phyloP scores from a whole-genome alignment of 441 rosid genomes.

The Erysimum cheiri region DNA sequence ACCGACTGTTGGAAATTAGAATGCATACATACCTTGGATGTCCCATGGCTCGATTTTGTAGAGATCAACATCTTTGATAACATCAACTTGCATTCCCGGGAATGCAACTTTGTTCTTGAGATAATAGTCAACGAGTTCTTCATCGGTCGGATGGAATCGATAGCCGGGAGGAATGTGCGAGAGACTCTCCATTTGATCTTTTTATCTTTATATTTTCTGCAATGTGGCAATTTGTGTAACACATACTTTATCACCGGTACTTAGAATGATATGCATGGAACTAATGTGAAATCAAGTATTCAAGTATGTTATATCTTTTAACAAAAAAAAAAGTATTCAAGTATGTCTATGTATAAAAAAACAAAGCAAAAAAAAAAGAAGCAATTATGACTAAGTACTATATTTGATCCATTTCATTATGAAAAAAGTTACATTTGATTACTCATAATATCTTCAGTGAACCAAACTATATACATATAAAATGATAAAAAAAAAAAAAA shows the following conservation, averaged over 20 bases:
- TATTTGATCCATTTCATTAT: constrained; percentile 25
- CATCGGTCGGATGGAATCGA: constrained; percentile 76
- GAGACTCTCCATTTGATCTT: constrained; percentile 50
- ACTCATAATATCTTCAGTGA: constrained; percentile 17
- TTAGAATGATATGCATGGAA: constrained; percentile 2
- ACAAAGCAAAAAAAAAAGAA: not conserved
- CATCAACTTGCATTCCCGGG: constrained; percentile 67
- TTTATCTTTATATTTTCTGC: constrained; percentile 22
- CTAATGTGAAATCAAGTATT: constrained; percentile 23
- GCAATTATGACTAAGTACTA: constrained; percentile 13
- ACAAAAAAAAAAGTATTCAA: too few species aligned
- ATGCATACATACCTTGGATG: constrained; percentile 59
- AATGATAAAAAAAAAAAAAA: not conserved
- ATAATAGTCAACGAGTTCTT: constrained; percentile 75
- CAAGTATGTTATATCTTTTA: too few species aligned
- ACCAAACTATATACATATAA: constrained; percentile 3
- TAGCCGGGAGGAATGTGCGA: constrained; percentile 73
- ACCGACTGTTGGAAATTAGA: not conserved
- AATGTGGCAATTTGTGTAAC: constrained; percentile 22
- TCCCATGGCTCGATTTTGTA: constrained; percentile 82
- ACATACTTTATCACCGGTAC: constrained; percentile 20
- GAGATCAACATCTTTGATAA: constrained; percentile 76
- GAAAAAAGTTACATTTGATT: constrained; percentile 5
- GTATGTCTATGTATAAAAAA: not conserved
- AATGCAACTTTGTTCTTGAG: constrained; percentile 64